phyloP scores from a whole-genome alignment of 2,329 filamentous ascomycete species.

The Phyllosticta citriasiana region DNA sequence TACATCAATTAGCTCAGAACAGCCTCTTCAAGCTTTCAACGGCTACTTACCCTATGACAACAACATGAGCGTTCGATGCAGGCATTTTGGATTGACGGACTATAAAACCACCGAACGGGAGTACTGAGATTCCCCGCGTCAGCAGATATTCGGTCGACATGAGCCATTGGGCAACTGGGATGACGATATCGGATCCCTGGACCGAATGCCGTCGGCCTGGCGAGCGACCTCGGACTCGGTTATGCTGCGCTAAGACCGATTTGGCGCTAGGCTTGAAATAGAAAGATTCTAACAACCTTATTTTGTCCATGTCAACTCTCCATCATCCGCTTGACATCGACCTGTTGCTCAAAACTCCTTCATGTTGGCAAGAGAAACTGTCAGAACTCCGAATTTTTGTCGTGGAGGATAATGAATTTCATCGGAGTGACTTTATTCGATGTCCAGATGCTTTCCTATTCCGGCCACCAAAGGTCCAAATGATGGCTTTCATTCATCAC shows the following conservation, averaged over 20 bases:
- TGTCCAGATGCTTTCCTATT: background rate
- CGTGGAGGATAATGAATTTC: too few species aligned
- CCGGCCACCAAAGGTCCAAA: background rate
- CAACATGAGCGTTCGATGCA: background rate
- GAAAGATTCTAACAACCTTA: background rate
- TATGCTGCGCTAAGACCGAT: background rate
- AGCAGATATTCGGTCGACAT: background rate
- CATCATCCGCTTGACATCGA: too few species aligned
- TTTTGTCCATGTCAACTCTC: background rate
- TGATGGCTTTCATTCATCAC: background rate
- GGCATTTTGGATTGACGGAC: background rate
- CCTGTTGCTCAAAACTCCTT: too few species aligned
- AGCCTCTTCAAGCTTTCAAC: background rate
- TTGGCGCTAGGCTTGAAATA: background rate
- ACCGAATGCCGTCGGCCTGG: background rate
- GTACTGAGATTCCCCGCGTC: background rate
- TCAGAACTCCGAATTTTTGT: too few species aligned
- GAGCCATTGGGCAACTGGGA: background rate
- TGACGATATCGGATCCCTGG: background rate
- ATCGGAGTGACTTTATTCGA: too few species aligned
- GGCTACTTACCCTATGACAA: conserved; percentile 1
- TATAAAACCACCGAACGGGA: background rate
- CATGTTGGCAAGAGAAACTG: too few species aligned
- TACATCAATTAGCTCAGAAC: conserved; percentile 7
- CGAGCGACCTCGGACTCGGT: background rate